Conservation (phyloP, 2,329 filamentous ascomycete species). For the Dactylellina leptospora region DNA sequence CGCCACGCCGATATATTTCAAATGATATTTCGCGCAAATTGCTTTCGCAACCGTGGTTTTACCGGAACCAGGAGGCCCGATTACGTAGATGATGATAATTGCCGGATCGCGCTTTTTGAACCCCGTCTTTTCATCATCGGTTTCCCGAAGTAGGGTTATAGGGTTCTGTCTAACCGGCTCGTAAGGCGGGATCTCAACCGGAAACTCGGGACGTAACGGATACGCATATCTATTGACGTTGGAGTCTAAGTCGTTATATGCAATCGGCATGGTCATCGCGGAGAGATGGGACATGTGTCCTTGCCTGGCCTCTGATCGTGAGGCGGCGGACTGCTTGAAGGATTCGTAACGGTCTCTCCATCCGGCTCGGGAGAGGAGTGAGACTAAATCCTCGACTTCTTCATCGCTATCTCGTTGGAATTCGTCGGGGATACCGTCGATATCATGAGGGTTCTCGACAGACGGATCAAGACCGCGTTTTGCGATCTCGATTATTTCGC, state of each 20-base stretch:
- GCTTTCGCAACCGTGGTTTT: slow-evolving; percentile 33
- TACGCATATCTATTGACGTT: slow-evolving; percentile 21
- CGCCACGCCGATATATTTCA: slow-evolving; percentile 28
- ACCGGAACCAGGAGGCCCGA: slow-evolving; percentile 25
- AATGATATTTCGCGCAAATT: slow-evolving; percentile 21
- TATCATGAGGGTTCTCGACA: neutral
- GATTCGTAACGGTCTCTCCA: slow-evolving; percentile 1
- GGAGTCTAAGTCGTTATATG: slow-evolving; percentile 38
- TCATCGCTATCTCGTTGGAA: slow-evolving; percentile 1
- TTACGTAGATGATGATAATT: slow-evolving; percentile 30
- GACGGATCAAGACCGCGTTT: neutral
- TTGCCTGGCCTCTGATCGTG: neutral
- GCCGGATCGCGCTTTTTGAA: slow-evolving; percentile 21
- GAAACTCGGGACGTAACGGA: slow-evolving; percentile 19
- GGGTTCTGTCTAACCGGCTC: slow-evolving; percentile 2
- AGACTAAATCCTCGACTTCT: slow-evolving; percentile 14
- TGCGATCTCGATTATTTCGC: slow-evolving; percentile 4
- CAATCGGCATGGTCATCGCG: slow-evolving; percentile 1
- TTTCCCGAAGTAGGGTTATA: neutral
- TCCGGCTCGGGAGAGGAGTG: neutral
- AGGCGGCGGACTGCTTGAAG: neutral
- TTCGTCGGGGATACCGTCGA: slow-evolving; percentile 8
- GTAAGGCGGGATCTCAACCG: slow-evolving; percentile 22
- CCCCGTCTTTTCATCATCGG: neutral
- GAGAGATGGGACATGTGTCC: slow-evolving; percentile 9